Base-by-base conservation (phyloP, 208 protist species). In the Trypanosoma avium region DNA sequence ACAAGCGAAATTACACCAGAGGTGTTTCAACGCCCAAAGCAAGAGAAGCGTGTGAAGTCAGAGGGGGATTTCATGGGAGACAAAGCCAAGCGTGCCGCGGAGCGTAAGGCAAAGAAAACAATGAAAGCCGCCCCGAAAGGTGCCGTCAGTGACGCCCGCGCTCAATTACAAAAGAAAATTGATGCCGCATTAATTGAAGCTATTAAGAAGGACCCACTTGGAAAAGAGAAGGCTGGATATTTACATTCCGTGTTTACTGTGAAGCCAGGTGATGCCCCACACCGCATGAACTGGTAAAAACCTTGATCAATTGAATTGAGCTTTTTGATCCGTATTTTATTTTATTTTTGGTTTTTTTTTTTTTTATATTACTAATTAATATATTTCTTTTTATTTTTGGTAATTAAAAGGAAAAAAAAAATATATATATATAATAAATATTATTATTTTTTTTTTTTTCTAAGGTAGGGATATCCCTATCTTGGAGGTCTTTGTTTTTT, bases 51-150 rank as follows among this genome's bases (percentile, higher is more conserved):
- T 42, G 67, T 60, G 36, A 92, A 92, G 82, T 84, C 81, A 72
- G 86, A 92, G 77, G 80, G 69, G 13, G 79, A 92, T 68, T 92
- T 92, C 72, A 92, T 92, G 86, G 86, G 82, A 36, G 86, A 89
- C 75, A 88, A 81, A 70, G 62, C 70, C 29, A 92, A 92, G 86
- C 79, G 73, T 53, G 64, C 61, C 33, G 85, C 85, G 35, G 85
- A 88, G 81, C 77, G 73, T 67, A 58, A 75, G 35, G 86, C 86
- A 36, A 84, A 85, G 71, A 89, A 88, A 74, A 92, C 82, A 24
- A 48, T 67, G 35, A 91, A 91, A 77, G 81, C 81, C 26, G 67
- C 66, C 26, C 49, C 67, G 40, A 73, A 73, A 76, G 65, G 75
- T 56, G 56, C 70, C 53, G 85, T 92, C 43, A 88, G 81, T 9